Base-by-base conservation (phyloP, 1,284 basidiomycete species). In the Cutaneotrichosporon cavernicola region DNA sequence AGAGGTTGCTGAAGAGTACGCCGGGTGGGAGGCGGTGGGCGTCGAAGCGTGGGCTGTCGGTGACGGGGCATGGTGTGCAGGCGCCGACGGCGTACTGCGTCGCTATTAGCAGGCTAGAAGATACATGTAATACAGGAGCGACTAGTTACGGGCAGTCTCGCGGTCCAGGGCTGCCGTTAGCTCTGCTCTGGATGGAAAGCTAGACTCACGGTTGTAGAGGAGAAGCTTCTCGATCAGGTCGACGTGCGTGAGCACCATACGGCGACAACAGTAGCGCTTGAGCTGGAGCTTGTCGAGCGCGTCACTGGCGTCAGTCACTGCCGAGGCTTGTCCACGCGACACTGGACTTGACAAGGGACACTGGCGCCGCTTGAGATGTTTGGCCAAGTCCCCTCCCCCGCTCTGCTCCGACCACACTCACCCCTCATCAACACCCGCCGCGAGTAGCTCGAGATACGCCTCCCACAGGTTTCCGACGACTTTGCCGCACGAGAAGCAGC, bases 161-260 rank as follows among this genome's bases (percentile, higher is more conserved):
- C 64, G 64, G 62, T 68, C 66, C 47, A 65, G 60, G 53, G 66
- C 66, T 68, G 62, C 0, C 11, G 65, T 65, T 46, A 65, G 64
- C 56, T 13, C 2, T 18, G 5, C 16, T 0, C 0, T 65, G 59
- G 36, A 38, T 21, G 26, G 47, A 31, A n/a, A 26, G 31, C 40
- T 16, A 31, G 16, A 87, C 92, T 74, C 70, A 97, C 94, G 93
- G 82, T 96, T 97, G 81, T 97, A 97, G 75, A 96, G 92, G 31
- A 97, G 83, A 21, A 97, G 85, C 81, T 97, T 97, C 81, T 97
- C 94, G 72, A 97, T 97, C 66, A 97, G 84, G 81, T 97, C 95
- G 66, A 81, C 78, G 78, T 99, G 96, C 0, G 96, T 98, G 62
- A 98, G 83, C 13, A 99, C 92, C 96, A 99, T 99, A 61, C 96